Evolutionary conservation across 2,329 filamentous ascomycete species (phyloP).

Genomic region (Phialophora tarda): DNA sequence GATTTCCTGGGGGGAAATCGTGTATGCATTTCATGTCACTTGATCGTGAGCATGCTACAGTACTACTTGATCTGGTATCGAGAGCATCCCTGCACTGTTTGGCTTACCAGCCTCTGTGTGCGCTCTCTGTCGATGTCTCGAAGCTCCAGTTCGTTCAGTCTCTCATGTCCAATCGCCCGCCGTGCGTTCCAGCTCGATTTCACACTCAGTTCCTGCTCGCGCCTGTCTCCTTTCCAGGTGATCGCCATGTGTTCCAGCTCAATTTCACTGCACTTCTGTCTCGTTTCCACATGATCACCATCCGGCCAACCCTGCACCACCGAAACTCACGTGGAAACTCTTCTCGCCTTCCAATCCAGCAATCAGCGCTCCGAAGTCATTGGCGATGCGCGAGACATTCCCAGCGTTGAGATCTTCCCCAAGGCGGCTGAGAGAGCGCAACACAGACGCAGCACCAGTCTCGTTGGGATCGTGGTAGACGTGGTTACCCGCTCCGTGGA

Average conservation of each 20-base stretch:
- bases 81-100: not conserved
- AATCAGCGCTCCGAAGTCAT: constrained; percentile 12
- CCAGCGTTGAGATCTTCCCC: constrained; percentile 2
- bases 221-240: not conserved
- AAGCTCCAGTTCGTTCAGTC: not conserved
- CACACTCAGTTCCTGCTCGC: not conserved
- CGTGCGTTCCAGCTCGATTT: not conserved
- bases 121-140: not conserved
- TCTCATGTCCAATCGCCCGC: not conserved
- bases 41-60: not conserved
- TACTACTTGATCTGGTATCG: not conserved
- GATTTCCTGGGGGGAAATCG: not conserved
- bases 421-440: constrained; percentile 7
- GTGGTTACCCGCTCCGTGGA: not conserved
- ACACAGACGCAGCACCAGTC: constrained; percentile 8
- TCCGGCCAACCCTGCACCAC: not conserved
- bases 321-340: not conserved
- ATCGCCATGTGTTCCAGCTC: not conserved
- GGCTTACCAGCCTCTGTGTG: not conserved
- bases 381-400: not conserved
- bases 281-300: not conserved
- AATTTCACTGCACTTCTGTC: not conserved
- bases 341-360: constrained; percentile 6
- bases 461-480: constrained; percentile 5
- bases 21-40: not conserved